These are phyloP conservation scores for Ceratobasidium sp. DNA, from an alignment of 1,284 basidiomycete genomes.

Conservation along the genomic window DNA sequence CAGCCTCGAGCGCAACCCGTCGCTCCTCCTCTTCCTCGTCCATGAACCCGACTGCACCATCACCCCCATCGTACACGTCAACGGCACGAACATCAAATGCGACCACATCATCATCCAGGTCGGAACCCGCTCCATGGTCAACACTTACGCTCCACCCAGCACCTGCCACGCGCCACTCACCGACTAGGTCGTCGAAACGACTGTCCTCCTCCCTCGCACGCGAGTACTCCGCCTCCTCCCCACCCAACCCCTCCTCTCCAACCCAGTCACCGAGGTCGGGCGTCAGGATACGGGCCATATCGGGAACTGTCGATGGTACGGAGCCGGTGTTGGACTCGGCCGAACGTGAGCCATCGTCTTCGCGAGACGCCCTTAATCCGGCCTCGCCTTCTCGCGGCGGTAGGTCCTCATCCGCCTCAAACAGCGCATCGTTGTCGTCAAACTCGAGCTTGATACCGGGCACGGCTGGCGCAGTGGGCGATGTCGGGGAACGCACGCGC, in stretches of 20 bases:
- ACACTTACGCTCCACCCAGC: background rate
- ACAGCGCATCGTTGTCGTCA: constrained; percentile 56
- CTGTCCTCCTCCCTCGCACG: constrained; percentile 57
- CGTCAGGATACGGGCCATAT: constrained; percentile 50
- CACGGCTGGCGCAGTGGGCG: constrained; percentile 4
- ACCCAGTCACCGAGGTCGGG: constrained; percentile 48
- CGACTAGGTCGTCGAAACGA: constrained; percentile 57
- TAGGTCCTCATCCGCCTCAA: constrained; percentile 49
- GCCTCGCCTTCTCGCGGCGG: constrained; percentile 12
- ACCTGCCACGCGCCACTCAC: constrained; percentile 12
- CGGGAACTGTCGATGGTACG: constrained; percentile 52
- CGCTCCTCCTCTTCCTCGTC: constrained; percentile 59
- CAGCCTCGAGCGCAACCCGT: constrained; percentile 40
- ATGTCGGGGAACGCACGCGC: constrained; percentile 32
- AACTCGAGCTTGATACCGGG: constrained; percentile 53
- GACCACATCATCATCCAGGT: constrained; percentile 10
- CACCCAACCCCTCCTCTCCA: constrained; percentile 51
- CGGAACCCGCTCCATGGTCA: constrained; percentile 3
- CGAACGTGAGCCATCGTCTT: constrained; percentile 32
- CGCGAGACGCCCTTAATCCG: constrained; percentile 16
- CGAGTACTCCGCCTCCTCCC: constrained; percentile 58
- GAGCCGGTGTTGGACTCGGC: constrained; percentile 47
- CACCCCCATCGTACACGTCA: background rate
- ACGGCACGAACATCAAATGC: background rate
- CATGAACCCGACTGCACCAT: constrained; percentile 54